Evolutionary conservation across 345 rosid genomes (phyloP), one percentile per base, ranked within the genome.

Genomic region (Hypericum perforatum): DNA sequence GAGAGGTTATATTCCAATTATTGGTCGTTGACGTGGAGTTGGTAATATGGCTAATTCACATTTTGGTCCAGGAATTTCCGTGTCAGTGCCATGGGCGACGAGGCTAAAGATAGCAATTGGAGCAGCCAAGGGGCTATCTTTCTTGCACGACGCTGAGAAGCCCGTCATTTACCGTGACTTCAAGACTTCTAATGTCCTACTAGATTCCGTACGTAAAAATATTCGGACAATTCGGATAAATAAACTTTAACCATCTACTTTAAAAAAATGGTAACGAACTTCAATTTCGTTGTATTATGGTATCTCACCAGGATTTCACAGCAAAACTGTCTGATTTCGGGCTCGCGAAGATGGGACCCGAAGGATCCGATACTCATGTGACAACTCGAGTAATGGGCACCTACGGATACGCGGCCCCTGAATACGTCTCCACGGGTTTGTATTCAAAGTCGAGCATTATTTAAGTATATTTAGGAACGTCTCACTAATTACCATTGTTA

Each of bases 321-420:
- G 89, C 83, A 5, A 91, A 87, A 59, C 50, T 91, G 43, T 91
- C 98, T 6, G 98, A 91, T 69, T 87, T 91, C 8, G 98, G 96
- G 47, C 88, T 87, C 0, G 96, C 98, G 5, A 91, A 61, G 45
- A 85, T 91, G 90, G 96, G 98, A 0, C 98, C 98, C 11, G 95
- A 87, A 60, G 98, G 98, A 32, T 91, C 95, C 5, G 71, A 91
- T 52, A 77, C 96, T 11, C 98, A 91, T 56, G 98, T 91, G 32
- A 85, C 88, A 0, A 87, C 96, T 57, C 76, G 98, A 5, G 98
- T 91, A 39, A 91, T 91, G 98, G 98, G 98, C 7, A 91, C 98
- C 8, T 82, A 85, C 10, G 98, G 96, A 22, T 91, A 91, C 59
- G 95, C 96, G 37, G 98, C 96, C 9, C 96, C 98, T 0, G 98